A percentile compares a stretch with the other conserved stretches of the same genome.
Conservation (phyloP, 2,329 filamentous ascomycete species). For the Bipolaris oryzae region DNA sequence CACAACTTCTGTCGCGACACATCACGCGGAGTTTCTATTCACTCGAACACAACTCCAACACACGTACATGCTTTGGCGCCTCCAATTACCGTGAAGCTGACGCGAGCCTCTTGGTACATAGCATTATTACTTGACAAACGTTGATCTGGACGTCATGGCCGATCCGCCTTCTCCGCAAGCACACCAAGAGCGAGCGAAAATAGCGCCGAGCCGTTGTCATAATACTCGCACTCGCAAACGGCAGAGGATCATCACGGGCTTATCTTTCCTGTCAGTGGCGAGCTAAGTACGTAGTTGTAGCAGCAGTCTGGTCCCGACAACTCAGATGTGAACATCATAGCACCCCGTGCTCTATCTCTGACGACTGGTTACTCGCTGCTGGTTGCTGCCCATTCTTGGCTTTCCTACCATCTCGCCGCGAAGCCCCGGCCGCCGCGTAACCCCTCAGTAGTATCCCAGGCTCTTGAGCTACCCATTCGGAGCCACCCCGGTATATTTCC, state of each 20-base stretch:
- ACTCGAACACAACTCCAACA: background rate
- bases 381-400: background rate
- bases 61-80: background rate
- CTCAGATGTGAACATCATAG: background rate
- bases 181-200: background rate
- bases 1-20: too few relatives aligned
- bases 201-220: background rate
- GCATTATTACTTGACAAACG: background rate
- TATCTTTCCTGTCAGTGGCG: background rate
- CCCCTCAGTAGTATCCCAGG: background rate
- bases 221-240: background rate
- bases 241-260: background rate
- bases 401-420: background rate
- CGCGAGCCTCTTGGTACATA: background rate
- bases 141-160: background rate
- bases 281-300: background rate
- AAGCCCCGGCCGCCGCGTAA: conserved; percentile 6
- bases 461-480: background rate
- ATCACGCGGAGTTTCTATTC: background rate
- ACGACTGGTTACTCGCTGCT: background rate
- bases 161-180: background rate
- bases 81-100: background rate
- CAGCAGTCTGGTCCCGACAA: background rate
- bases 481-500: background rate
- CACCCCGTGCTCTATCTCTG: background rate